Conservation (phyloP, 83 land plant genomes). For the Thuja plicata region DNA sequence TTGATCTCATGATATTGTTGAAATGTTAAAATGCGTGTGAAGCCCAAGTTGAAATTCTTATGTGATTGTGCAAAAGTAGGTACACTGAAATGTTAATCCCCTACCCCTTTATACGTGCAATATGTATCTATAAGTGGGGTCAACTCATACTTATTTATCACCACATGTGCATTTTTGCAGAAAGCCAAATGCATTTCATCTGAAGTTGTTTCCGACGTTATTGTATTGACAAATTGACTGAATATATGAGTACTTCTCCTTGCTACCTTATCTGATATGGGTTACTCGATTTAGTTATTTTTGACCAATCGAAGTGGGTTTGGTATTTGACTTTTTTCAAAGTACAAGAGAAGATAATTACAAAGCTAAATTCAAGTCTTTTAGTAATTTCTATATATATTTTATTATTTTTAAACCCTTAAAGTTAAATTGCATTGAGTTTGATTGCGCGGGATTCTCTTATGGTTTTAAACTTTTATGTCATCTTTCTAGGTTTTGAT, state of each 20-base stretch:
- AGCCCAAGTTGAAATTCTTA: background rate
- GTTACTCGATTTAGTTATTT: background rate
- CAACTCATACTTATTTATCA: background rate
- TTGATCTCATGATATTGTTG: background rate
- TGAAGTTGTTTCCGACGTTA: background rate
- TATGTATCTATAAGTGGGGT: background rate
- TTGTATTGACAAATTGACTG: background rate
- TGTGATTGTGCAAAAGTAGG: background rate
- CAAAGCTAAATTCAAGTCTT: background rate
- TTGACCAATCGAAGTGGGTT: background rate
- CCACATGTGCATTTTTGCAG: background rate
- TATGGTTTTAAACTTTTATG: background rate
- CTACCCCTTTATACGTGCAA: background rate
- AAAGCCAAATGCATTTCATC: background rate
- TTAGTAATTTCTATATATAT: too few relatives aligned
- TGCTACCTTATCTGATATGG: background rate
- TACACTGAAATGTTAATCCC: too few relatives aligned
- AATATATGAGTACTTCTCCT: background rate
- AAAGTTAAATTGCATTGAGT: background rate
- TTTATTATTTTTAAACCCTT: background rate
- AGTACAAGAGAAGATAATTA: background rate
- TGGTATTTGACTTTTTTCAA: background rate
- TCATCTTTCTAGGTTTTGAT: slow-evolving; percentile 62
- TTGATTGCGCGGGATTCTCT: background rate
- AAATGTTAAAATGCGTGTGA: background rate